Conservation (phyloP, 176 grass and related monocot genomes). For the Ananas comosus region DNA sequence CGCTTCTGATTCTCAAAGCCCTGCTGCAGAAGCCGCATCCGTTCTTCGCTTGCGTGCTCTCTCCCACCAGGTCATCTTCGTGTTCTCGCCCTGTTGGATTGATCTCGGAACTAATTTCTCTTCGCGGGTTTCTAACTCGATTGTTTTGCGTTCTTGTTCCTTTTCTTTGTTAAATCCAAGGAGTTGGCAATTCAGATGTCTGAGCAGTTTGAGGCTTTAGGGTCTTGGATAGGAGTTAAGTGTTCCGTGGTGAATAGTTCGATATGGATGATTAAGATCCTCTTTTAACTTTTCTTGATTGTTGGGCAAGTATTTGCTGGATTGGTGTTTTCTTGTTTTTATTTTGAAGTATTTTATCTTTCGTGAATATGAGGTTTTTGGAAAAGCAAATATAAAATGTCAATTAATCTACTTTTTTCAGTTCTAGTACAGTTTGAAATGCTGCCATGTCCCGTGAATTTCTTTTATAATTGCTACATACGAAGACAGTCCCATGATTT, state of each 20-base stretch:
- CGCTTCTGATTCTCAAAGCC: conserved; percentile 61
- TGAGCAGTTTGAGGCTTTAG: conserved; percentile 82
- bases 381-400: no score
- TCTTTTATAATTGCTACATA: no score
- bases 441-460: no score
- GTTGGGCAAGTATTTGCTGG: neutral
- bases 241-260: conserved; percentile 63
- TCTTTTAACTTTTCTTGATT: neutral
- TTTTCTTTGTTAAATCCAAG: conserved; percentile 29
- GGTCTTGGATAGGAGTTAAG: conserved; percentile 50
- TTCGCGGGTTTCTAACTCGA: neutral
- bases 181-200: conserved; percentile 93
- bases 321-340: neutral
- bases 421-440: no score
- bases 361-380: no score
- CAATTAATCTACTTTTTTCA: no score
- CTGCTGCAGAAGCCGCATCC: conserved; percentile 48
- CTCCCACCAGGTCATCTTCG: conserved; percentile 12
- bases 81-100: neutral
- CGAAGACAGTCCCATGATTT: no score
- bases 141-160: neutral
- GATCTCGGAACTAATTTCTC: neutral
- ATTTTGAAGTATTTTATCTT: neutral
- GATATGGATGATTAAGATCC: no score
- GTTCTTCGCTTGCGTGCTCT: conserved; percentile 74